These are phyloP conservation scores for Fistulinella cinereoalba DNA, from an alignment of 1,284 basidiomycete species.

Conservation along the genomic window DNA sequence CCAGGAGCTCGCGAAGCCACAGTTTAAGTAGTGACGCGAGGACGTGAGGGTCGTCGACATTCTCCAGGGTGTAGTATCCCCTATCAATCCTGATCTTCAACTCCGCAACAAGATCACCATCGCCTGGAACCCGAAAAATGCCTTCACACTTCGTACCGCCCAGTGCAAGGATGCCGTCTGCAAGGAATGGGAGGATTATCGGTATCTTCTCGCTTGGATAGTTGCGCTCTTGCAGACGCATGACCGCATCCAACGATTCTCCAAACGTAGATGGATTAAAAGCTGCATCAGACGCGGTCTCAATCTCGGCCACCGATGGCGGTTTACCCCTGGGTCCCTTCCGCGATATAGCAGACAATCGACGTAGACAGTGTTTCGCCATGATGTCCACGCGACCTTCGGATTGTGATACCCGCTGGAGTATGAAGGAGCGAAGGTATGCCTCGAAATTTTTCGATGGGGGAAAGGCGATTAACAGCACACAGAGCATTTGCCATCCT, in stretches of 20 bases:
- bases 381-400: constrained; percentile 82
- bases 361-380: constrained; percentile 81
- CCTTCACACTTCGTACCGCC: constrained; percentile 84
- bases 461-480: constrained; percentile 82
- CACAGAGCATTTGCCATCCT: constrained; percentile 90
- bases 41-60: constrained; percentile 84
- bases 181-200: constrained; percentile 88
- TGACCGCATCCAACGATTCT: constrained; percentile 80
- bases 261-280: constrained; percentile 94
- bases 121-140: constrained; percentile 88
- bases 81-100: constrained; percentile 86
- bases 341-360: constrained; percentile 67
- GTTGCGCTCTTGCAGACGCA: constrained; percentile 77
- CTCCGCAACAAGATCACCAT: constrained; percentile 80
- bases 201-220: constrained; percentile 84
- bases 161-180: constrained; percentile 84
- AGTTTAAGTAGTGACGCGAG: constrained; percentile 86
- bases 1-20: constrained; percentile 86
- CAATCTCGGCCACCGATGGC: constrained; percentile 78
- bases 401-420: constrained; percentile 59
- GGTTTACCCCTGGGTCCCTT: constrained; percentile 84
- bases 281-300: constrained; percentile 86
- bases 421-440: constrained; percentile 76
- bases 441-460: constrained; percentile 89
- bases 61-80: constrained; percentile 86